Conservation (phyloP, 768 basidiomycete genomes). For the Podaxis carcinomalis region DNA sequence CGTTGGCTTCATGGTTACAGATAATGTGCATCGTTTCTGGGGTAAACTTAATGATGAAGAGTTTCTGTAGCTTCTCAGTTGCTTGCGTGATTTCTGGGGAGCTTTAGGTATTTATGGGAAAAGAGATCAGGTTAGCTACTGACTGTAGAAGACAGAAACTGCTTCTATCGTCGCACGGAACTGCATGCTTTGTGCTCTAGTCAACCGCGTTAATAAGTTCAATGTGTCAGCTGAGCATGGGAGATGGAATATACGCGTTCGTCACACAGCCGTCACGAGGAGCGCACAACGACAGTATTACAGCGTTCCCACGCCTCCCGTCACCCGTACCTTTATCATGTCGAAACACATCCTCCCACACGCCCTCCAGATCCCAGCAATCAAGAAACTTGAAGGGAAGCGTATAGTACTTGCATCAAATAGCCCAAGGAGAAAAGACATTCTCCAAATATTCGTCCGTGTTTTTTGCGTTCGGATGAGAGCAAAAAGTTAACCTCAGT, state of each 20-base stretch:
- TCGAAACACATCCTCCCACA: conserved; percentile 53
- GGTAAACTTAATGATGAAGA: conserved; percentile 77
- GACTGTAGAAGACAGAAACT: conserved; percentile 30
- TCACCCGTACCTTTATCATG: conserved; percentile 14
- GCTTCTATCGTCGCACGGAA: conserved; percentile 28
- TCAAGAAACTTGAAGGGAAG: conserved; percentile 67
- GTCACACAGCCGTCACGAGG: neutral
- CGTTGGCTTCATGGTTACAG: conserved; percentile 74
- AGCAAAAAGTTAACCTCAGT: neutral
- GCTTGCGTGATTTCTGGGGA: conserved; percentile 70
- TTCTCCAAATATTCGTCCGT: conserved; percentile 74
- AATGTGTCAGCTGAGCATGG: neutral
- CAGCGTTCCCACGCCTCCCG: neutral
- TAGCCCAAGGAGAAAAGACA: conserved; percentile 82
- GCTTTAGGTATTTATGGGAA: neutral
- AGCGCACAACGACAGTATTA: neutral
- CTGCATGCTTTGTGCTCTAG: conserved; percentile 19
- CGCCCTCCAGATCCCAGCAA: conserved; percentile 57
- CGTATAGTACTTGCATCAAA: conserved; percentile 83
- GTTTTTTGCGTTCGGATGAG: neutral
- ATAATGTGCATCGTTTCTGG: conserved; percentile 76
- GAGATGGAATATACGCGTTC: neutral
- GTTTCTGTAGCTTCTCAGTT: conserved; percentile 80
- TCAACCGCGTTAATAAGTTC: neutral
- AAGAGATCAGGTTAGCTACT: conserved; percentile 14